A percentile compares a stretch with the other conserved stretches of the same genome.
Conservation (phyloP, 2,329 filamentous ascomycete genomes). For the Teratosphaeria viscida region DNA sequence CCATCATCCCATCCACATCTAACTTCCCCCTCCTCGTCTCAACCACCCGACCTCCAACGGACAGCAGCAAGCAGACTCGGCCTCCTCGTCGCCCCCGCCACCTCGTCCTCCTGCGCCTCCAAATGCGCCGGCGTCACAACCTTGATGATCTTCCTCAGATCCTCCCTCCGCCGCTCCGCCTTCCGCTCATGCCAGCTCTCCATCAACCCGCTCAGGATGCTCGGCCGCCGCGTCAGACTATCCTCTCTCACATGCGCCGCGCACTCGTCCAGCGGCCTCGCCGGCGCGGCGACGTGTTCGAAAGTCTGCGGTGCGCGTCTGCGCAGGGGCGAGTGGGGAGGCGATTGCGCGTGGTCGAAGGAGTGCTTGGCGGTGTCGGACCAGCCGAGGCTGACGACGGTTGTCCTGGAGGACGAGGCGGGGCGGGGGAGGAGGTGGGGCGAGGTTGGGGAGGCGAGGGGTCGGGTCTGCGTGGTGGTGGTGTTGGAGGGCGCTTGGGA, state of each 20-base stretch:
- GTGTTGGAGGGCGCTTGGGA: neutral
- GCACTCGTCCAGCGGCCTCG: slow-evolving; percentile 13
- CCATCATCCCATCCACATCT: neutral
- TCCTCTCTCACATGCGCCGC: slow-evolving; percentile 2
- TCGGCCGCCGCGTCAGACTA: neutral
- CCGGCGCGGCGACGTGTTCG: slow-evolving; percentile 8
- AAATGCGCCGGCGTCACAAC: slow-evolving; percentile 12
- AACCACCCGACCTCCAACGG: neutral
- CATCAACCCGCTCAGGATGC: slow-evolving; percentile 8
- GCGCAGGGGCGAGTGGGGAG: slow-evolving; percentile 2
- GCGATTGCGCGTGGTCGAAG: slow-evolving; percentile 13
- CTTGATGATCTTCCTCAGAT: slow-evolving; percentile 24
- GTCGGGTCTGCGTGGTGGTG: neutral
- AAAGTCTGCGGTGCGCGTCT: neutral
- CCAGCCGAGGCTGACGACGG: slow-evolving; percentile 15
- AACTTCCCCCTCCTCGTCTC: neutral
- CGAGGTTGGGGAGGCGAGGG: slow-evolving; percentile 1
- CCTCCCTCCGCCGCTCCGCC: slow-evolving; percentile 21
- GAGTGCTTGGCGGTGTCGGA: slow-evolving; percentile 11
- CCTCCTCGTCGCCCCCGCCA: neutral
- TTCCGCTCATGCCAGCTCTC: slow-evolving; percentile 15
- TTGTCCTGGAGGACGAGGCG: neutral
- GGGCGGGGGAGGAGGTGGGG: slow-evolving; percentile 11
- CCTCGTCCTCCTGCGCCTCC: neutral
- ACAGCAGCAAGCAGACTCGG: neutral